Evolutionary conservation across 768 basidiomycete species (phyloP).

Genomic region (Tricholoma bakamatsutake): DNA sequence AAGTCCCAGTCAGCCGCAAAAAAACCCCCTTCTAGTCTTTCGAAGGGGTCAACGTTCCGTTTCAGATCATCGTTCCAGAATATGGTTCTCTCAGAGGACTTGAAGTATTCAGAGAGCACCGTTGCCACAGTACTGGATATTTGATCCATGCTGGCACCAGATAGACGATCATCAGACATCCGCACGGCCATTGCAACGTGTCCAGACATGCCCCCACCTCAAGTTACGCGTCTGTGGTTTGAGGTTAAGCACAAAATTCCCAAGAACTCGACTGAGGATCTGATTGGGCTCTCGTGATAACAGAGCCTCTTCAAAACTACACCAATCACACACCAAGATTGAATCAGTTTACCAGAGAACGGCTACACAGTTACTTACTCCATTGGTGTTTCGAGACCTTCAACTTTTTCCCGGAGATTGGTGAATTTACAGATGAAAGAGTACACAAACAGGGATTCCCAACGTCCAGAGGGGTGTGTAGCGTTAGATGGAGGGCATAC

Average conservation of each 20-base stretch:
- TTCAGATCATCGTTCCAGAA: conserved; percentile 74
- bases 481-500: conserved; percentile 58
- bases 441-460: conserved; percentile 85
- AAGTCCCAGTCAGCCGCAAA: conserved; percentile 77
- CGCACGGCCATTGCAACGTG: conserved; percentile 22
- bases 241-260: conserved; percentile 75
- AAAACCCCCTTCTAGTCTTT: conserved; percentile 60
- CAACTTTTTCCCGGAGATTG: conserved; percentile 63
- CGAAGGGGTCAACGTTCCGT: conserved; percentile 71
- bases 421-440: conserved; percentile 84
- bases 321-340: conserved; percentile 26
- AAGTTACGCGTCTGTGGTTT: conserved; percentile 87
- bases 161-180: conserved; percentile 28
- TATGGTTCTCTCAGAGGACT: conserved; percentile 64
- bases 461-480: conserved; percentile 72
- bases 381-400: conserved; percentile 75
- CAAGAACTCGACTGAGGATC: conserved; percentile 67
- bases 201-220: conserved; percentile 52
- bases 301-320: conserved; percentile 76
- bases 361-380: conserved; percentile 54
- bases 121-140: conserved; percentile 70
- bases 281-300: conserved; percentile 66
- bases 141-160: conserved; percentile 61
- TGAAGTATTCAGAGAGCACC: conserved; percentile 69
- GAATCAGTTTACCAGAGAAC: conserved; percentile 15